Evolutionary conservation across 2,329 filamentous ascomycete genomes (phyloP).

Genomic region (Fusarium proliferatum): DNA sequence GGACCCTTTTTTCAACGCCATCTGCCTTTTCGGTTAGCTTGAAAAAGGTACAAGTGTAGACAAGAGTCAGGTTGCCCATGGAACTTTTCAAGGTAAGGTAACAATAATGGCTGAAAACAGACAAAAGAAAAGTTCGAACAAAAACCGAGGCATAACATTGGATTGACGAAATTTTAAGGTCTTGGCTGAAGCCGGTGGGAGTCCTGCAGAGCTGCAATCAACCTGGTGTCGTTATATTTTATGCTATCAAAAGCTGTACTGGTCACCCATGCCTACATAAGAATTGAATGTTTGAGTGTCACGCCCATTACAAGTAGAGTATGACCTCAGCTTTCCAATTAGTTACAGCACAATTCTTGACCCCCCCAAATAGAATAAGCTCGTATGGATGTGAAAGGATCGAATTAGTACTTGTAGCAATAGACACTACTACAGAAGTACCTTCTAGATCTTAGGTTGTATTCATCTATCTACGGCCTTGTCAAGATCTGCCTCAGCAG

Average conservation of each 20-base stretch:
- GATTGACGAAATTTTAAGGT: neutral
- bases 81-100: neutral
- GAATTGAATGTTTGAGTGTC: neutral
- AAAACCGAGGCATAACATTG: neutral
- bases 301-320: neutral
- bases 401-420: neutral
- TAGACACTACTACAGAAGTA: neutral
- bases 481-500: constrained; percentile 33
- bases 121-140: neutral
- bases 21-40: constrained; percentile 21
- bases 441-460: constrained; percentile 4
- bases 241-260: neutral
- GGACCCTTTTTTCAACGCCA: constrained; percentile 33
- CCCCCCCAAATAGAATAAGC: neutral
- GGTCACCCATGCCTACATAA: neutral
- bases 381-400: neutral
- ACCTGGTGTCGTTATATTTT: neutral
- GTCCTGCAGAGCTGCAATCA: neutral
- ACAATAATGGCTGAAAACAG: neutral
- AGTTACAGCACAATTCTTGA: neutral
- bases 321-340: neutral
- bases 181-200: neutral
- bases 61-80: neutral
- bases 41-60: neutral
- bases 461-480: constrained; percentile 34